Base-by-base conservation (phyloP, 345 rosid genomes). In the Camelina hispida region DNA sequence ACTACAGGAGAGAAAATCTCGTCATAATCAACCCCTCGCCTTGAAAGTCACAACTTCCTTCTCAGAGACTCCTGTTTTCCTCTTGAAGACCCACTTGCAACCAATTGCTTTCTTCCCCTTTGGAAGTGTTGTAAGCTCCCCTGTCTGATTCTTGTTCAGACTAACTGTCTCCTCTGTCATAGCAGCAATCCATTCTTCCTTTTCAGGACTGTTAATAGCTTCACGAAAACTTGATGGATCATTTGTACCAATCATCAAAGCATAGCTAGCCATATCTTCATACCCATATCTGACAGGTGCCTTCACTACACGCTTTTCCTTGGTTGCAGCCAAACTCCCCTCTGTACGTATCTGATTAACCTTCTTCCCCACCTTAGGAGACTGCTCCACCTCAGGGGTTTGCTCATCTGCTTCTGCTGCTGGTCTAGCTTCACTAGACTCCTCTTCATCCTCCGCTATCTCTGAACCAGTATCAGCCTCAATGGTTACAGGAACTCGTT, bases 1-100 rank as follows among this genome's bases (percentile, higher is more conserved):
- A 69, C 43, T 4, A 69, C 9, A 11, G 4, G 42, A 4, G 59
- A 66, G 15, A 42, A 66, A 46, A 48, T 66, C 23, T 66, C 71
- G 16, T 69, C 54, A 25, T 32, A 25, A 7, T 69, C 43, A 6
- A 69, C 30, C 1, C 28, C 6, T 40, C 1, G 54, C 56, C n/a
- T 57, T 57, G n/a, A 34, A 52, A 4, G 17, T 56, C 18, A 42
- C 1, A 3, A 3, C 12, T 42, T 32, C 54, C 5, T 52, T 57
- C 9, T 57, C 4, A 12, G 38, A 28, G 9, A 25, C 10, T 10
- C 54, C 9, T 4, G 9, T 0, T 46, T 64, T 64, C 5, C 1
- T 28, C 40, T 64, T 64, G 25, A 28, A 64, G 5, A 46, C 54
- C 20, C 53, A 42, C 8, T 62, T 62, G 18, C 20, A 43, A 2